Evolutionary conservation across 495 filamentous ascomycete species (phyloP), one percentile per base, ranked within the genome.

Genomic region (Penicillium herquei): DNA sequence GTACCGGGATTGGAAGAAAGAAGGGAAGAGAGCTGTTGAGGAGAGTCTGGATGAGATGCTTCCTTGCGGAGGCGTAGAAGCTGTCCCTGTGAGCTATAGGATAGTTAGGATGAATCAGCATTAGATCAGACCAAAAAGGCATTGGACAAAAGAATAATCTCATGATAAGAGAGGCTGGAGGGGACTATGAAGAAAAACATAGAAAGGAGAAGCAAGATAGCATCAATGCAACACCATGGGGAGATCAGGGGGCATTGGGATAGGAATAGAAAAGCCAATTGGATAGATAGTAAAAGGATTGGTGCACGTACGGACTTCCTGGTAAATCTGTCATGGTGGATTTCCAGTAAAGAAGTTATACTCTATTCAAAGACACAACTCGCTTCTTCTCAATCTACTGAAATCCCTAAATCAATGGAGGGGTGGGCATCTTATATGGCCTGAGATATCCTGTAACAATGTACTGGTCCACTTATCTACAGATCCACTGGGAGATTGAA

Each of bases 41-140:
- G 9, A 18, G 54, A 41, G 17, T 54, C 54, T n/a, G 59, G 59
- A 10, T 51, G 45, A 30, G 54, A 58, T 8, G 59, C 59, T 18
- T 58, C 51, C 13, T 18, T 51, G 3, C 59, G 59, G n/a, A 62
- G 45, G 34, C 18, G 34, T 41, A 45, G 16, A 35, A 62, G 59
- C 47, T 62, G 52, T 43, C 51, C 57, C 37, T 48, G 13, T 33
- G 56, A 42, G 31, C 57, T 60, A 16, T 50, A 2, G 7, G 18
- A 47, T 8, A 13, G 52, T 59, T 17, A 55, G 52, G 2, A 50
- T 13, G 26, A 14, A 13, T 3, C 3, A 14, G 12, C 7, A 49
- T 5, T 7, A 42, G 3, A 6, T 30, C 12, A 49, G 17, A 48
- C 6, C 11, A 30, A 9, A 14, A 3, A 48, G 13, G n/a, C 14